phyloP scores from a whole-genome alignment of 176 grass and related monocot genomes.

The Triticum urartu region DNA sequence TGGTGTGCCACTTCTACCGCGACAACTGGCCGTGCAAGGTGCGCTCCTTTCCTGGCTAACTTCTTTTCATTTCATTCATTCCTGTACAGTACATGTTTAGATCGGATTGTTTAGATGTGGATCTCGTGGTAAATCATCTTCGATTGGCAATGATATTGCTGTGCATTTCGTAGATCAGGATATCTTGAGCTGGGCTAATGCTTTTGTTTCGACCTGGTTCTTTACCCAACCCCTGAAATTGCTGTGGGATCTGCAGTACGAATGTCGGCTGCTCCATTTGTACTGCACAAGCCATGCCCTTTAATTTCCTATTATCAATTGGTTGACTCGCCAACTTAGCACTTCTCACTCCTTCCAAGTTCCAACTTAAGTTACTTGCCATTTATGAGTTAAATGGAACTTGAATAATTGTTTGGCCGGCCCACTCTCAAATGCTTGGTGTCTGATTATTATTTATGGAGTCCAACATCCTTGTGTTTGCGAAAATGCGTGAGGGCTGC shows the following conservation, averaged over 20 bases:
- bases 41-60: neutral
- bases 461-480: neutral
- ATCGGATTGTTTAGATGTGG: constrained; percentile 6
- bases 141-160: neutral
- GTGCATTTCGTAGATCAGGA: neutral
- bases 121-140: neutral
- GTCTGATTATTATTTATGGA: neutral
- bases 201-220: neutral
- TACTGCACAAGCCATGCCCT: neutral
- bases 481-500: neutral
- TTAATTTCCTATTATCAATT: neutral
- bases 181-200: neutral
- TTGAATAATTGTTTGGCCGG: neutral
- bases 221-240: neutral
- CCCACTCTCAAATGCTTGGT: neutral
- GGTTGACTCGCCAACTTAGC: neutral
- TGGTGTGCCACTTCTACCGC: constrained; percentile 96
- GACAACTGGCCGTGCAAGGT: constrained; percentile 99
- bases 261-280: neutral
- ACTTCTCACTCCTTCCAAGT: neutral
- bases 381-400: neutral
- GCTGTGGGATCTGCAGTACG: too few relatives aligned
- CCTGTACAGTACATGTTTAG: too few relatives aligned
- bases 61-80: neutral
- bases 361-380: neutral